Conservation (phyloP, 2,329 filamentous ascomycete species). For the Pochonia chlamydosporia region DNA sequence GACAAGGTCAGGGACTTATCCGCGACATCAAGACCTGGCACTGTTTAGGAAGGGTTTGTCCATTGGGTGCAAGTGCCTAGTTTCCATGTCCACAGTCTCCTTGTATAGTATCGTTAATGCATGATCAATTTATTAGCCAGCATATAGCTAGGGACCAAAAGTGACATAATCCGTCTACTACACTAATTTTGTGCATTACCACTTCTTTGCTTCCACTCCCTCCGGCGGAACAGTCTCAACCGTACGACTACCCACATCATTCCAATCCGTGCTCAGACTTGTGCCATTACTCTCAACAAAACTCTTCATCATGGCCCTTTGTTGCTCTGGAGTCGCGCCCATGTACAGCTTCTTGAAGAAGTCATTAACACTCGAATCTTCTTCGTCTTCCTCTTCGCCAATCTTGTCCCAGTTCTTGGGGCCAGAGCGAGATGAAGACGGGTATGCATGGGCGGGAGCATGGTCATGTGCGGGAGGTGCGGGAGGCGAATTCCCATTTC, state of each 20-base stretch:
- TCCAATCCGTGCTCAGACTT: slow-evolving; percentile 86
- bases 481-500: not conserved
- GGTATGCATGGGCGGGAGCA: slow-evolving; percentile 65
- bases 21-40: too few species aligned
- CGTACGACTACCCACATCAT: slow-evolving; percentile 64
- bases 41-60: too few species aligned
- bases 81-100: too few species aligned
- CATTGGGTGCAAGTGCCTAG: too few species aligned
- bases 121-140: too few species aligned
- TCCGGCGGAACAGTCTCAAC: slow-evolving; percentile 72
- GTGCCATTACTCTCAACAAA: slow-evolving; percentile 93
- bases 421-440: slow-evolving; percentile 77
- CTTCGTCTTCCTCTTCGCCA: slow-evolving; percentile 47
- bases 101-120: too few species aligned
- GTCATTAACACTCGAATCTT: slow-evolving; percentile 58
- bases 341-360: slow-evolving; percentile 94
- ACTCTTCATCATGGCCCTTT: slow-evolving; percentile 96
- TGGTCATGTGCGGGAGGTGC: too few species aligned
- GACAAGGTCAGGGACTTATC: too few species aligned
- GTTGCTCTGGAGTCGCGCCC: slow-evolving; percentile 68
- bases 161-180: too few species aligned
- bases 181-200: slow-evolving; percentile 30
- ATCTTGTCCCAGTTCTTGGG: slow-evolving; percentile 92
- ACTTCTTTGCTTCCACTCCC: slow-evolving; percentile 72
- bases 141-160: too few species aligned